Evolutionary conservation across 2,329 filamentous ascomycete genomes (phyloP).

Genomic region (Colletotrichum acutatum): DNA sequence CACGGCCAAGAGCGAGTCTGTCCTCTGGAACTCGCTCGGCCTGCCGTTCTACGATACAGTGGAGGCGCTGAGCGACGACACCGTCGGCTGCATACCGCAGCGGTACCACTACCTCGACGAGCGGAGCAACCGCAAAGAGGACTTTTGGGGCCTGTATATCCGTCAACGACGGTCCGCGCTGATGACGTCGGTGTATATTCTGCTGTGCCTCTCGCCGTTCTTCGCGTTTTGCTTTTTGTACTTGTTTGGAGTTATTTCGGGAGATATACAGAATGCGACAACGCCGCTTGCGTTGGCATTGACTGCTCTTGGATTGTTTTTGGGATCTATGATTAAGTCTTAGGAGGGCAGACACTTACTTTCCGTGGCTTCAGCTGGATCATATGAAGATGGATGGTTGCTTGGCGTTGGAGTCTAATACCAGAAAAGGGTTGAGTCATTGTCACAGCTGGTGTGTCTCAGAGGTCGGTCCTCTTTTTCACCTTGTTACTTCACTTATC

Average conservation of each 20-base stretch:
- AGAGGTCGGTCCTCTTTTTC: not conserved
- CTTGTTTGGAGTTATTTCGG: not conserved
- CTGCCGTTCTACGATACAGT: not conserved
- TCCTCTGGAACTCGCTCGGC: not conserved
- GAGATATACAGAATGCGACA: not conserved
- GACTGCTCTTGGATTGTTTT: not conserved
- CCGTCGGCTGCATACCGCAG: not conserved
- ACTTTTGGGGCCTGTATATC: not conserved
- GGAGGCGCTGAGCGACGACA: not conserved
- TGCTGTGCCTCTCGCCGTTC: not conserved
- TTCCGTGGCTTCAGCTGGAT: not conserved
- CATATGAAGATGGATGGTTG: too few species aligned
- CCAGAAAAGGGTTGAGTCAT: not conserved
- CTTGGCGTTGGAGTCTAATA: too few species aligned
- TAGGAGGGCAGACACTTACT: not conserved
- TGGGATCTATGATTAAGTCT: not conserved
- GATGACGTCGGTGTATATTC: not conserved
- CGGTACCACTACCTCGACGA: not conserved
- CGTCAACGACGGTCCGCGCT: not conserved
- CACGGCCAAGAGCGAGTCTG: not conserved
- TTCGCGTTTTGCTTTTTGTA: not conserved
- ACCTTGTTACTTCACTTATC: not conserved
- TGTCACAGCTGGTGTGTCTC: not conserved
- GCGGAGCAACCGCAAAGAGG: not conserved
- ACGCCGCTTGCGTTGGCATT: not conserved